These are phyloP conservation scores for Euphrasia arctica DNA, from an alignment of 305 asterid genomes.

Conservation along the genomic window DNA sequence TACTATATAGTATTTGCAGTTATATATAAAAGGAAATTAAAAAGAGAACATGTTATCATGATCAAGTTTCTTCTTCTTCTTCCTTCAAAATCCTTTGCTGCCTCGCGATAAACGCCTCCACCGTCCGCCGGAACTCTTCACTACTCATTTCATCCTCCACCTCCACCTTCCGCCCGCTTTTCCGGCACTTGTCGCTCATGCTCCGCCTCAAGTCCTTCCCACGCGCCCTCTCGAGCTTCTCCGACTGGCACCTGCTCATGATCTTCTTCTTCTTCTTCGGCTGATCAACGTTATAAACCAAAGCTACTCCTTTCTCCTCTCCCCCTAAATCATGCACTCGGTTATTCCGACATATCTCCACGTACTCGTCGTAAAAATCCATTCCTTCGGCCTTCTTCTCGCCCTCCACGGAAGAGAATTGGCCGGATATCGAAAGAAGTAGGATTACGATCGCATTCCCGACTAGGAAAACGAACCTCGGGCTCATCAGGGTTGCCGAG, in stretches of 20 bases:
- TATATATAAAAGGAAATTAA: too few species aligned
- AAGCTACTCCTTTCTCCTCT: background rate
- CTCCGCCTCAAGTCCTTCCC: background rate
- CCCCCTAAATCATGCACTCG: background rate
- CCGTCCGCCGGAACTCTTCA: conserved; percentile 2
- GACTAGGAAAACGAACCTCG: background rate
- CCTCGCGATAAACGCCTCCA: conserved; percentile 8
- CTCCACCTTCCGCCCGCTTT: background rate
- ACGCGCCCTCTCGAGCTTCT: background rate
- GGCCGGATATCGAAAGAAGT: background rate
- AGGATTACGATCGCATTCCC: background rate
- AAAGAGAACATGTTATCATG: background rate
- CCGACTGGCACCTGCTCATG: conserved; percentile 3
- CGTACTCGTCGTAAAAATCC: background rate
- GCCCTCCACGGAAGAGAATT: background rate
- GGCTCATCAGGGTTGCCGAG: background rate
- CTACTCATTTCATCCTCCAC: conserved; percentile 1
- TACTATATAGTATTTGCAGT: too few species aligned
- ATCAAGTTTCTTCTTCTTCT: background rate
- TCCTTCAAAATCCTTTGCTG: background rate
- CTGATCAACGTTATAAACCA: background rate
- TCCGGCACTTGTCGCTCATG: background rate
- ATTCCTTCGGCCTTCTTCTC: background rate
- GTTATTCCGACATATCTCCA: background rate
- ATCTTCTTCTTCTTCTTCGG: background rate